These are phyloP conservation scores for Penicillium brasilianum DNA, from an alignment of 2,329 filamentous ascomycete species.

Conservation along the genomic window DNA sequence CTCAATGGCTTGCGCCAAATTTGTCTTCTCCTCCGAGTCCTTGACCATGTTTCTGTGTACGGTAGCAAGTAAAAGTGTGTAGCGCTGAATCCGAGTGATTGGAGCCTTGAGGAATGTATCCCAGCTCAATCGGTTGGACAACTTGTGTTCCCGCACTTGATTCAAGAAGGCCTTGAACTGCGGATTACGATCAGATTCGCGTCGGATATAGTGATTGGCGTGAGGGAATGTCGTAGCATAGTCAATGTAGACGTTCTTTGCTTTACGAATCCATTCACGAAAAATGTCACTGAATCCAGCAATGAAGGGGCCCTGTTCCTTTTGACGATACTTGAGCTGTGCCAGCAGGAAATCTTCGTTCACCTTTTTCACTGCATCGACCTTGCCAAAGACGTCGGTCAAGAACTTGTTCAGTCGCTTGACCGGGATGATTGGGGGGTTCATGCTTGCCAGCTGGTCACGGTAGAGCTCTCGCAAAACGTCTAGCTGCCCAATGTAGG, in stretches of 20 bases:
- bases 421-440: slow-evolving; percentile 80
- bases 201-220: slow-evolving; percentile 80
- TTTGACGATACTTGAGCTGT: slow-evolving; percentile 94
- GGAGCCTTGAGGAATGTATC: slow-evolving; percentile 93
- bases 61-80: slow-evolving; percentile 79
- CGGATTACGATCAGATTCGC: slow-evolving; percentile 82
- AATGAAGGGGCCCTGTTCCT: slow-evolving; percentile 95
- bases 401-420: slow-evolving; percentile 81
- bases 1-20: slow-evolving; percentile 80
- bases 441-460: slow-evolving; percentile 73
- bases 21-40: slow-evolving; percentile 88
- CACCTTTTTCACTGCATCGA: slow-evolving; percentile 84
- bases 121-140: slow-evolving; percentile 85
- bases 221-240: slow-evolving; percentile 88
- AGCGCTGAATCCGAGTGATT: slow-evolving; percentile 89
- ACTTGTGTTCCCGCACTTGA: slow-evolving; percentile 75
- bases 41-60: slow-evolving; percentile 82
- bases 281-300: slow-evolving; percentile 95
- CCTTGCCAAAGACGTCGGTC: slow-evolving; percentile 83
- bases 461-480: slow-evolving; percentile 85
- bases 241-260: slow-evolving; percentile 83
- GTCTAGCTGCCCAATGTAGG: slow-evolving; percentile 86
- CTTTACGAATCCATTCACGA: slow-evolving; percentile 96
- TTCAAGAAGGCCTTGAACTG: slow-evolving; percentile 87
- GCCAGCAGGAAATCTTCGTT: slow-evolving; percentile 92